These are phyloP conservation scores for Metschnikowia lunata DNA, from an alignment of 805 yeast species.

Conservation along the genomic window DNA sequence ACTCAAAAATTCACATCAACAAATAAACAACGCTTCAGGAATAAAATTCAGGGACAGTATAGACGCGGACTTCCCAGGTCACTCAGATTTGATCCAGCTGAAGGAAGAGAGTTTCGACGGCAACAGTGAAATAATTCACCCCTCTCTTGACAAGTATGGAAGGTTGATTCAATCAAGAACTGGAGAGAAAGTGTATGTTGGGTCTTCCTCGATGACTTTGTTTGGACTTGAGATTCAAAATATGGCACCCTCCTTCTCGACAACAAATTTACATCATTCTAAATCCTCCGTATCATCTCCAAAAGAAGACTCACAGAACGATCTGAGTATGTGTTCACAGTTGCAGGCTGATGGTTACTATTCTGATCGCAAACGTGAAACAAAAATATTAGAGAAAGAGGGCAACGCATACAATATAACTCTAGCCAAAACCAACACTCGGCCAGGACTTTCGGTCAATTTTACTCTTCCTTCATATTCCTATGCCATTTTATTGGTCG, in stretches of 20 bases:
- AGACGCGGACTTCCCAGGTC: too few relatives aligned
- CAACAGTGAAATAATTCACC: conserved; percentile 54
- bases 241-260: conserved; percentile 41
- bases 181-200: conserved; percentile 72
- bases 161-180: conserved; percentile 68
- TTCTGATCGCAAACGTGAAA: conserved; percentile 37
- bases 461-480: conserved; percentile 73
- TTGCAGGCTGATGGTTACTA: conserved; percentile 4
- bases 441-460: conserved; percentile 65
- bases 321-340: conserved; percentile 5
- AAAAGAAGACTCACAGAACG: conserved; percentile 7
- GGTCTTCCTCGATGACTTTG: conserved; percentile 78
- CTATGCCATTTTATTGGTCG: conserved; percentile 69
- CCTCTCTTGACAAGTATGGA: conserved; percentile 68
- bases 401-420: conserved; percentile 73
- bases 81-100: too few relatives aligned
- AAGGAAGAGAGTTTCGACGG: not conserved
- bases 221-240: conserved; percentile 76
- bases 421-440: conserved; percentile 60
- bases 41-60: too few relatives aligned
- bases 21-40: not conserved
- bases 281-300: conserved; percentile 15
- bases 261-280: conserved; percentile 15
- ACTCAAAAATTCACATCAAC: conserved; percentile 1
- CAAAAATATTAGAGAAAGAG: conserved; percentile 62